Evolutionary conservation across 805 yeast genomes (phyloP).

Genomic region (Blastobotrys muscicola): DNA sequence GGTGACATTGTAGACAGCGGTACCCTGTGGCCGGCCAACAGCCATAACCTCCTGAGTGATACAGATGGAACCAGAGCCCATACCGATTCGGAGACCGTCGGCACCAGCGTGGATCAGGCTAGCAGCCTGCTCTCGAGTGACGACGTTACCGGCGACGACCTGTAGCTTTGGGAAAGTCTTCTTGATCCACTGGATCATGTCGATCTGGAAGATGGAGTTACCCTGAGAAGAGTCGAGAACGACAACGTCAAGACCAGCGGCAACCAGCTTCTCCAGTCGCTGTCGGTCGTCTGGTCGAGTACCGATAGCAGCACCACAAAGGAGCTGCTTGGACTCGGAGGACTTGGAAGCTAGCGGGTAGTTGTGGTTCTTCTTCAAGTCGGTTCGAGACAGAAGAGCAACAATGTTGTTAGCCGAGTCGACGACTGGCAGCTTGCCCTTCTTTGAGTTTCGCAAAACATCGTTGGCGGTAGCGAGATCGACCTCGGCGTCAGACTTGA

Average conservation of each 20-base stretch:
- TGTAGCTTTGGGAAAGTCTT: conserved; percentile 65
- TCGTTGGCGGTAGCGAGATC: conserved; percentile 81
- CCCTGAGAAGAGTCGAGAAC: conserved; percentile 96
- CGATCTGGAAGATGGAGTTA: conserved; percentile 87
- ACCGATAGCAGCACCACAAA: conserved; percentile 98
- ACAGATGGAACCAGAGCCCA: conserved; percentile 99
- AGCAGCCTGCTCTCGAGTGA: conserved; percentile 98
- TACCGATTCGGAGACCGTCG: conserved; percentile 96
- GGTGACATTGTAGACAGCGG: conserved; percentile 91
- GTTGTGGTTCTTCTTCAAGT: conserved; percentile 88
- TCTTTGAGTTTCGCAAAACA: conserved; percentile 82
- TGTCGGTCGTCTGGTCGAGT: conserved; percentile 81
- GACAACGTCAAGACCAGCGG: conserved; percentile 95
- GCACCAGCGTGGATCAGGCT: conserved; percentile 90
- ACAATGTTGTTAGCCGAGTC: conserved; percentile 68
- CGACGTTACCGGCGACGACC: conserved; percentile 97
- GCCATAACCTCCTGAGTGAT: conserved; percentile 99
- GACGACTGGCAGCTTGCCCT: conserved; percentile 94
- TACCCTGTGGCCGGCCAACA: conserved; percentile 99
- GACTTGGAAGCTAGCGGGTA: conserved; percentile 95
- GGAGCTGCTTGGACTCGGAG: conserved; percentile 82
- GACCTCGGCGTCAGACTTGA: conserved; percentile 55
- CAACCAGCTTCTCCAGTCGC: conserved; percentile 76
- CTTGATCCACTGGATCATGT: conserved; percentile 91
- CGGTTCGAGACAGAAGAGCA: conserved; percentile 88